These are phyloP conservation scores for Candida nitratophila DNA, from an alignment of 805 yeast genomes.

Conservation along the genomic window DNA sequence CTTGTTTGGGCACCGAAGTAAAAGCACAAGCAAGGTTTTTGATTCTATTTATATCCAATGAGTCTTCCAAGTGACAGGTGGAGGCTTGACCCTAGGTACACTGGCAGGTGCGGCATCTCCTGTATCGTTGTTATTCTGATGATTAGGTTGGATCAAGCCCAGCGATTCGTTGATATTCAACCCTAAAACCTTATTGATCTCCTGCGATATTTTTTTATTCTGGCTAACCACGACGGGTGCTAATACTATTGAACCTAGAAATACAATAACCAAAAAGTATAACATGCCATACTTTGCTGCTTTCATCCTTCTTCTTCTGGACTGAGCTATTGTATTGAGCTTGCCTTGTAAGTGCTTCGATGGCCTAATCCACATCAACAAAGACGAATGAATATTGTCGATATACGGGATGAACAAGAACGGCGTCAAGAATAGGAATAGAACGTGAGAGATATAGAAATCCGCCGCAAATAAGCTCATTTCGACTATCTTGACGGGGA, in stretches of 20 bases:
- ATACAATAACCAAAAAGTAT: constrained; percentile 32
- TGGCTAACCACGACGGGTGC: constrained; percentile 38
- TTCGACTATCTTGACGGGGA: constrained; percentile 37
- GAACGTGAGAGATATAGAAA: constrained; percentile 35
- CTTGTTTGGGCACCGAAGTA: too few species aligned
- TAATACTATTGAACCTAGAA: constrained; percentile 34
- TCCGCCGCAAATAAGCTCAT: constrained; percentile 41
- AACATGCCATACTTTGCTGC: constrained; percentile 40
- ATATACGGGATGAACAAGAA: constrained; percentile 36
- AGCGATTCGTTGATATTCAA: constrained; percentile 14
- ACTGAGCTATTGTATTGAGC: constrained; percentile 32
- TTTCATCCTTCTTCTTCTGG: constrained; percentile 31
- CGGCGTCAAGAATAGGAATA: constrained; percentile 34
- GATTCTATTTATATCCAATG: constrained; percentile 16
- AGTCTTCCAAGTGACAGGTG: constrained; percentile 12
- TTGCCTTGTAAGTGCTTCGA: constrained; percentile 28
- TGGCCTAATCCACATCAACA: constrained; percentile 44
- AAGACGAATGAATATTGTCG: constrained; percentile 41
- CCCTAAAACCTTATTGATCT: background rate
- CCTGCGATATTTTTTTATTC: background rate
- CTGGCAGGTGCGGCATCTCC: constrained; percentile 47
- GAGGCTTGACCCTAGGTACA: constrained; percentile 27
- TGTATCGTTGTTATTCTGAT: constrained; percentile 60
- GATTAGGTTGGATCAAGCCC: constrained; percentile 46
- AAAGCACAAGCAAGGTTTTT: background rate